phyloP scores from a whole-genome alignment of 495 filamentous ascomycete genomes.

The Cercophora samala region DNA sequence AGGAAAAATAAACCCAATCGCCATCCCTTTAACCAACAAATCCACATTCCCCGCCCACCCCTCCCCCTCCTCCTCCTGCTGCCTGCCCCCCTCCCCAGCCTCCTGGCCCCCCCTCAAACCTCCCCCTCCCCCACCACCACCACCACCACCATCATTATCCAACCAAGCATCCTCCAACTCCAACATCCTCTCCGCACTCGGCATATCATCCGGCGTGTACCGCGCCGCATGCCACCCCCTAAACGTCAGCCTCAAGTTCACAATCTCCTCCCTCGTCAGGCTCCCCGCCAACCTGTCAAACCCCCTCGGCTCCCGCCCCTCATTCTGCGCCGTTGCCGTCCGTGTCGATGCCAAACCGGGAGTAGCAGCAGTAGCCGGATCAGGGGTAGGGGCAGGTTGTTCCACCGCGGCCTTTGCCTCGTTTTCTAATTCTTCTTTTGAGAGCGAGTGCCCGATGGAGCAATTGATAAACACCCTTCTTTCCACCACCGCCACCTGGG shows the following conservation, averaged over 20 bases:
- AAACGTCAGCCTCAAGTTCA: conserved; percentile 80
- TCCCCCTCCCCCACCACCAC: too few relatives aligned
- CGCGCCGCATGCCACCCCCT: conserved; percentile 69
- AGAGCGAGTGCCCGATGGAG: conserved; percentile 73
- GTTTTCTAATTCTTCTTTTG: conserved; percentile 60
- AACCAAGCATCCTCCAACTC: conserved; percentile 90
- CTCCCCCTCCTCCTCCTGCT: conserved; percentile 37
- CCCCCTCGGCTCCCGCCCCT: conserved; percentile 46
- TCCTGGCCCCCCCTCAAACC: conserved; percentile 27
- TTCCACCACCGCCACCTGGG: conserved; percentile 20
- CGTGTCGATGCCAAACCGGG: conserved; percentile 15
- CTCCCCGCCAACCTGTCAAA: conserved; percentile 86
- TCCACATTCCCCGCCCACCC: conserved; percentile 31
- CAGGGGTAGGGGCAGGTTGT: too few relatives aligned
- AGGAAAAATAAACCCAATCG: conserved; percentile 94
- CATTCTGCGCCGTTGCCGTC: neutral
- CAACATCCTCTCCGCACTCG: conserved; percentile 51
- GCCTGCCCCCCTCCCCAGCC: conserved; percentile 30
- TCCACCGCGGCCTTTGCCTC: conserved; percentile 63
- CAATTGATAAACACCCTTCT: conserved; percentile 79
- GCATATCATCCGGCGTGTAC: conserved; percentile 83
- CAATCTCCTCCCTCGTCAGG: conserved; percentile 77
- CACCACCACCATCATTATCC: too few relatives aligned
- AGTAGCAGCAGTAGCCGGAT: conserved; percentile 46
- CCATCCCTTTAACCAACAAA: conserved; percentile 76